Evolutionary conservation across 2,329 filamentous ascomycete genomes (phyloP).

Genomic region (Alternaria alternata): DNA sequence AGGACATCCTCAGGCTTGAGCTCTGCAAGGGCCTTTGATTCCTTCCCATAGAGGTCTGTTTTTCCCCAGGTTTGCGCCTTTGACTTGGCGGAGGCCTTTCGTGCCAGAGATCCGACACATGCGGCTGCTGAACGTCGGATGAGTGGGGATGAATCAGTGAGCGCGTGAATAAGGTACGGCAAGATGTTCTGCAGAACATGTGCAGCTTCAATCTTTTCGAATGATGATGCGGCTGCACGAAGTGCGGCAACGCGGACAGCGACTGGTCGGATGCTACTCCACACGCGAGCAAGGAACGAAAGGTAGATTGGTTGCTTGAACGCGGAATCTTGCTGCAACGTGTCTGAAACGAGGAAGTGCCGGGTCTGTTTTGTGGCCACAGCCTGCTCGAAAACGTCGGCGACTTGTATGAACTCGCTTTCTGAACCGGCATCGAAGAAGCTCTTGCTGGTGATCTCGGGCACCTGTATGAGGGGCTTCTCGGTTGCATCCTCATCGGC

Average conservation of each 20-base stretch:
- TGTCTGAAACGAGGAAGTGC: slow-evolving; percentile 62
- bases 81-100: slow-evolving; percentile 21
- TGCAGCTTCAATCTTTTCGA: slow-evolving; percentile 49
- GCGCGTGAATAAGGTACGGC: slow-evolving; percentile 79
- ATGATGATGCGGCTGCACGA: slow-evolving; percentile 57
- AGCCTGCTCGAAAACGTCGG: slow-evolving; percentile 40
- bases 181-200: slow-evolving; percentile 79
- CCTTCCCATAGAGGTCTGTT: slow-evolving; percentile 66
- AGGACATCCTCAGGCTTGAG: slow-evolving; percentile 68
- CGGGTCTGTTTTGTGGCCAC: slow-evolving; percentile 30
- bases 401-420: slow-evolving; percentile 41
- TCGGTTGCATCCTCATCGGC: slow-evolving; percentile 56
- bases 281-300: slow-evolving; percentile 78
- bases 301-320: slow-evolving; percentile 72
- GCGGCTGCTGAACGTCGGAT: slow-evolving; percentile 79
- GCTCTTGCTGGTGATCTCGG: slow-evolving; percentile 37
- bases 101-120: slow-evolving; percentile 57
- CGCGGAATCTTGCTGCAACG: slow-evolving; percentile 64
- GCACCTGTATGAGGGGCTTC: slow-evolving; percentile 26
- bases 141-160: slow-evolving; percentile 77
- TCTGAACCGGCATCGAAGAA: slow-evolving; percentile 34
- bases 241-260: slow-evolving; percentile 75
- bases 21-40: slow-evolving; percentile 57
- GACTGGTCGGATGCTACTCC: slow-evolving; percentile 75
- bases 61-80: slow-evolving; percentile 33